Conservation (phyloP, 768 basidiomycete genomes). For the Crucibulum laeve region DNA sequence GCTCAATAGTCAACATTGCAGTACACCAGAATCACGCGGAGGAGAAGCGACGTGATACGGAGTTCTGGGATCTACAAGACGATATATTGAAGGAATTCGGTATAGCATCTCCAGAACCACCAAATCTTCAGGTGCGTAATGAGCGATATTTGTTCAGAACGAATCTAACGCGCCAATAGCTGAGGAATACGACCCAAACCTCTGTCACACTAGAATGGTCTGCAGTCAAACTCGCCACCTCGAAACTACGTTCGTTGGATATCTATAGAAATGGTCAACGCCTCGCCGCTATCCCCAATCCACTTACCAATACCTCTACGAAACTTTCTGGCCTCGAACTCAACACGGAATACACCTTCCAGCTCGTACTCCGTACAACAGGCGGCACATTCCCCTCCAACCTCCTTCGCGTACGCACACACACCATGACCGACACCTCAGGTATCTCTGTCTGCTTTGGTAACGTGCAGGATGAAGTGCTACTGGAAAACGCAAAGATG, state of each 20-base stretch:
- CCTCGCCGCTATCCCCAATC: slow-evolving; percentile 80
- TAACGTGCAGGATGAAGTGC: slow-evolving; percentile 68
- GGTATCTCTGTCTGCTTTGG: slow-evolving; percentile 96
- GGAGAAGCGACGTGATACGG: slow-evolving; percentile 74
- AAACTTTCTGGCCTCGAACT: slow-evolving; percentile 81
- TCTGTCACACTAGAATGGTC: slow-evolving; percentile 98
- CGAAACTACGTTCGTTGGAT: slow-evolving; percentile 83
- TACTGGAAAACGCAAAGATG: slow-evolving; percentile 78
- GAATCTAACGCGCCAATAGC: slow-evolving; percentile 31
- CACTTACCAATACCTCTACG: slow-evolving; percentile 80
- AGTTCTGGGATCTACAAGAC: slow-evolving; percentile 83
- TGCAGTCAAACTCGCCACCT: slow-evolving; percentile 73
- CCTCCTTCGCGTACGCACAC: slow-evolving; percentile 77
- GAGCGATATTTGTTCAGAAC: not conserved
- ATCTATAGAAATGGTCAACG: slow-evolving; percentile 92
- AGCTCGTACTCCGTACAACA: slow-evolving; percentile 87
- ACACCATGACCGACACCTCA: slow-evolving; percentile 92
- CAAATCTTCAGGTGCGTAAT: slow-evolving; percentile 62
- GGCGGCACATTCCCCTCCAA: slow-evolving; percentile 91
- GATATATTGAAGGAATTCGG: slow-evolving; percentile 79
- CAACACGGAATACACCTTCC: slow-evolving; percentile 88
- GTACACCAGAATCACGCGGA: slow-evolving; percentile 85
- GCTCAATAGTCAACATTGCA: slow-evolving; percentile 96
- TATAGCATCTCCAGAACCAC: slow-evolving; percentile 57
- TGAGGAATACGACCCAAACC: slow-evolving; percentile 95